phyloP scores from a whole-genome alignment of 768 basidiomycete genomes.

The Calocera cornea region DNA sequence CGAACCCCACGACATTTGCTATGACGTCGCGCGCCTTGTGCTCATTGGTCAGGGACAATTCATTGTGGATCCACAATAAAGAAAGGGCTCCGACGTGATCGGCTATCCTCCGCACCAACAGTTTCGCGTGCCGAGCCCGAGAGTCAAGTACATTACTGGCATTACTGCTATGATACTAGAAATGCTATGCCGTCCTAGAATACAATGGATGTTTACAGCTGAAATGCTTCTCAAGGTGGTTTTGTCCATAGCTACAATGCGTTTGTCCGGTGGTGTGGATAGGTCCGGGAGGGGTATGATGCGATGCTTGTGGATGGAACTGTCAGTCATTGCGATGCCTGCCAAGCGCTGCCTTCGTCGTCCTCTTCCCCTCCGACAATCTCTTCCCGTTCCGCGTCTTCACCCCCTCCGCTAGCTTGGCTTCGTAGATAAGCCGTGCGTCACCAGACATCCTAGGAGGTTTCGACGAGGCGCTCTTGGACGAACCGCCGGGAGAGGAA shows the following conservation, averaged over 20 bases:
- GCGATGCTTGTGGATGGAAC: neutral
- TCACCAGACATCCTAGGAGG: neutral
- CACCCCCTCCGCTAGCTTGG: neutral
- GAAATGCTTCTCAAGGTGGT: neutral
- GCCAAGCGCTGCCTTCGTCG: neutral
- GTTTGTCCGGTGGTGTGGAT: neutral
- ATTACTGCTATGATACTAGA: neutral
- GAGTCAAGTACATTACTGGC: neutral
- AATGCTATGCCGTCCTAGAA: neutral
- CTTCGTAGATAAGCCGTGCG: neutral
- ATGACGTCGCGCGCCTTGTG: neutral
- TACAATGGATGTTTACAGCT: neutral
- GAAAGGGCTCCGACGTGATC: neutral
- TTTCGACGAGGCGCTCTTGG: neutral
- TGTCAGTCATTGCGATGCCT: neutral
- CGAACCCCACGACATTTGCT: neutral
- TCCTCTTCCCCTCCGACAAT: neutral
- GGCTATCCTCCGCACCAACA: neutral
- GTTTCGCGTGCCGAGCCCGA: neutral
- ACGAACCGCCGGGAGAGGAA: neutral
- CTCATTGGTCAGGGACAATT: neutral
- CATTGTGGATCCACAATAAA: too few species aligned
- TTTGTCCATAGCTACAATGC: neutral
- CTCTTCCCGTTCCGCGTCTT: neutral
- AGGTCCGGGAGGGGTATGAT: neutral